A percentile compares a stretch with the other conserved stretches of the same genome.
Evolutionary conservation across 345 rosid genomes (phyloP).

Genomic region (Melastoma malabathricum): DNA sequence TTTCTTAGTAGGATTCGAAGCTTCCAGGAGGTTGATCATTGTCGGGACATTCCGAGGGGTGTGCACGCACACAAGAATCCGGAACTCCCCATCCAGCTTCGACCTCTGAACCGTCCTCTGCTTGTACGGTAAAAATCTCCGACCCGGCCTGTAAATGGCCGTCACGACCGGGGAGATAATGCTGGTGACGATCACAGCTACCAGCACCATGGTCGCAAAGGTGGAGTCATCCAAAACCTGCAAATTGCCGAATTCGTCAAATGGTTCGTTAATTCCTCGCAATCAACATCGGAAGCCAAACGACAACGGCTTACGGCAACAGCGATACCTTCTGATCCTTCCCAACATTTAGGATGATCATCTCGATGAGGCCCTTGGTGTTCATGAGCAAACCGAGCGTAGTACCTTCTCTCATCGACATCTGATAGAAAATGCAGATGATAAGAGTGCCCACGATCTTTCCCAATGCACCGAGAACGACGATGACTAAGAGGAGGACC

Average conservation of each 20-base stretch:
- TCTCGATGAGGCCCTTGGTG: constrained; percentile 31
- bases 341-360: constrained; percentile 25
- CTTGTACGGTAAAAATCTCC: constrained; percentile 11
- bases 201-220: neutral
- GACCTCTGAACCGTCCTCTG: constrained; percentile 15
- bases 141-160: constrained; percentile 20
- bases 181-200: constrained; percentile 12
- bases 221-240: neutral
- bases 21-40: constrained; percentile 16
- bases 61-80: constrained; percentile 20
- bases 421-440: constrained; percentile 9
- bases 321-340: constrained; percentile 15
- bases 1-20: constrained; percentile 13
- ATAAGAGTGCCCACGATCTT: constrained; percentile 21
- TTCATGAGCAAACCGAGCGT: constrained; percentile 43
- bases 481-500: neutral
- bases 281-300: neutral
- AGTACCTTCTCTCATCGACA: constrained; percentile 18
- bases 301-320: neutral
- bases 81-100: constrained; percentile 10
- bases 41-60: constrained; percentile 12
- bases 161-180: constrained; percentile 8
- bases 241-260: no score
- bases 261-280: no score
- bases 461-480: constrained; percentile 12